A percentile compares a stretch with the other conserved stretches of the same genome.
phyloP scores from a whole-genome alignment of 2,329 filamentous ascomycete genomes.

The Pestalotiopsis sp. region DNA sequence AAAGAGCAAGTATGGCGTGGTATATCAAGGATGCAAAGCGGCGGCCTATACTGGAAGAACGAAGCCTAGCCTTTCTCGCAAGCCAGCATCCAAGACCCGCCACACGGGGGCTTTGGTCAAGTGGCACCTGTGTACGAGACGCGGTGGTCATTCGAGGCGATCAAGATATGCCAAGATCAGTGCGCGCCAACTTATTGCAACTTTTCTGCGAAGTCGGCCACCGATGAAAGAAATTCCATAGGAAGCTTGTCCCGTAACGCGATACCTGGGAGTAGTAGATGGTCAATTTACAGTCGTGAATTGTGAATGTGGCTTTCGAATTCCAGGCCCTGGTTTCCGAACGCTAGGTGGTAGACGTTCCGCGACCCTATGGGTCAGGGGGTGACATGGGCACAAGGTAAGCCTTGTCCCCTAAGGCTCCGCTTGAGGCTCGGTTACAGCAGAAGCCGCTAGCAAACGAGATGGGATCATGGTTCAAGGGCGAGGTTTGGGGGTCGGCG shows the following conservation, averaged over 20 bases:
- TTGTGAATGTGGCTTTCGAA: constrained; percentile 8
- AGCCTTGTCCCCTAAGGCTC: constrained; percentile 4
- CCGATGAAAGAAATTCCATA: not conserved
- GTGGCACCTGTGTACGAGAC: not conserved
- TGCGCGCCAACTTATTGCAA: not conserved
- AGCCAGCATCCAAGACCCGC: not conserved
- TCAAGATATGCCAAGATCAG: not conserved
- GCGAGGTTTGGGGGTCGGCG: not conserved
- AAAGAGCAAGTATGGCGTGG: not conserved
- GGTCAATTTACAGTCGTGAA: not conserved
- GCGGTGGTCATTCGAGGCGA: not conserved
- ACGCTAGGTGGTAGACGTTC: constrained; percentile 9
- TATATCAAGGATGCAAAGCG: not conserved
- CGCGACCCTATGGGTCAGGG: constrained; percentile 9
- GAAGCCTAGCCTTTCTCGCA: not conserved
- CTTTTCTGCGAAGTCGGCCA: not conserved
- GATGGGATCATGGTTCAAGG: constrained; percentile 7
- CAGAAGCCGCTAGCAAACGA: constrained; percentile 1
- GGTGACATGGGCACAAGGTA: constrained; percentile 1
- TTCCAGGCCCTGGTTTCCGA: constrained; percentile 7
- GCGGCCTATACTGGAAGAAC: constrained; percentile 3
- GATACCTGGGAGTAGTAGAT: not conserved
- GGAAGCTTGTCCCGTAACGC: not conserved
- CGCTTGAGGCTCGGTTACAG: constrained; percentile 11
- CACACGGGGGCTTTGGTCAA: not conserved